phyloP scores from a whole-genome alignment of 345 rosid species.

The Syzygium grande region DNA sequence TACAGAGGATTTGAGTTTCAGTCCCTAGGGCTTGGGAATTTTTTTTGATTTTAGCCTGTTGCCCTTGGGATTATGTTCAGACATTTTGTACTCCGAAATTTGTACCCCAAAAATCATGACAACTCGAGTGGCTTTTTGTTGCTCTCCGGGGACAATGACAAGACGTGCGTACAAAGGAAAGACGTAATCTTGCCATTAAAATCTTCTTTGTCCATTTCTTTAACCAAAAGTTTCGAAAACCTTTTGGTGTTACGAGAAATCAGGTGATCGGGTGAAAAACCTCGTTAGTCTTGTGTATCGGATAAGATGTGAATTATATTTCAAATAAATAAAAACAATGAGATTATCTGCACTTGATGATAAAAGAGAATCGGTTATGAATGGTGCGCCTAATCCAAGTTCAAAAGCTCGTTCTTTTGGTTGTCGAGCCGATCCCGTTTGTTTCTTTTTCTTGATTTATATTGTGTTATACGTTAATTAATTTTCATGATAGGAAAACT shows the following conservation, averaged over 20 bases:
- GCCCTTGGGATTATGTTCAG: neutral
- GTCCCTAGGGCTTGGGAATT: neutral
- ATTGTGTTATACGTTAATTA: neutral
- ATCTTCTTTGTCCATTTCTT: neutral
- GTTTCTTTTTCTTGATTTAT: neutral
- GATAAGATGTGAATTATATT: neutral
- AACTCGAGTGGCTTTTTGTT: neutral
- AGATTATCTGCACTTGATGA: neutral
- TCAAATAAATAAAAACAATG: neutral
- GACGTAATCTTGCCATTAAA: neutral
- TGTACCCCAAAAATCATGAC: neutral
- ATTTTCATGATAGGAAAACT: neutral
- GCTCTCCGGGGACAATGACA: neutral
- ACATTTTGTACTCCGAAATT: neutral
- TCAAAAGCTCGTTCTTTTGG: neutral
- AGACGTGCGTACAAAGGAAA: neutral
- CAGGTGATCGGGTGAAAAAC: neutral
- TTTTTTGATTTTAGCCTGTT: neutral
- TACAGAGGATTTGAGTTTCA: neutral
- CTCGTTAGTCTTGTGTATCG: neutral
- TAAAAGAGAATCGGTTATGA: neutral
- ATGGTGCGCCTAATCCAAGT: neutral
- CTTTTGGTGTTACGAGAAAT: neutral
- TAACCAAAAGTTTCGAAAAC: neutral
- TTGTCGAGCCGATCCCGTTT: neutral